These are phyloP conservation scores for Exophiala dermatitidis DNA, from an alignment of 2,329 filamentous ascomycete genomes.

Conservation along the genomic window DNA sequence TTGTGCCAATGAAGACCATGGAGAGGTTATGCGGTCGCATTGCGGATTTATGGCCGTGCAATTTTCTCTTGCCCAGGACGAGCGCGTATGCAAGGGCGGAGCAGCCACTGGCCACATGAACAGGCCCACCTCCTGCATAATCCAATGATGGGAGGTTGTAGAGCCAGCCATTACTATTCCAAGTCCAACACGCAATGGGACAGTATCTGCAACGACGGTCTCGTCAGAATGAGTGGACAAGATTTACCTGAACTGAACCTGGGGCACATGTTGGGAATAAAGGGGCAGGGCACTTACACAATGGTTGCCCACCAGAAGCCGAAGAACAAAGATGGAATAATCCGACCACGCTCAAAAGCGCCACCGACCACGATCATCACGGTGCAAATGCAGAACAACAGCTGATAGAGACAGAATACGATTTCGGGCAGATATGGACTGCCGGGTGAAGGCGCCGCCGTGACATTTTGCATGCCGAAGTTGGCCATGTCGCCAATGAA, in stretches of 20 bases:
- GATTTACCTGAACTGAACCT: too few species aligned
- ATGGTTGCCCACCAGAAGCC: slow-evolving; percentile 65
- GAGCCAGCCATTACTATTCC: slow-evolving; percentile 66
- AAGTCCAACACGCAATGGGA: slow-evolving; percentile 68
- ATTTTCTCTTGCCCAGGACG: slow-evolving; percentile 62
- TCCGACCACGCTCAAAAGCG: slow-evolving; percentile 55
- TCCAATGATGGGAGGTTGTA: slow-evolving; percentile 61
- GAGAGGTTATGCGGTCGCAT: slow-evolving; percentile 61
- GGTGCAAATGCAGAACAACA: slow-evolving; percentile 50
- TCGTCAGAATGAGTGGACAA: too few species aligned
- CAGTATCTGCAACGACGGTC: neutral
- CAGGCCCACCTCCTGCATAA: slow-evolving; percentile 67
- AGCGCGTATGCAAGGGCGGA: slow-evolving; percentile 65
- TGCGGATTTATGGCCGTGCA: slow-evolving; percentile 48
- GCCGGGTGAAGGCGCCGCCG: slow-evolving; percentile 51
- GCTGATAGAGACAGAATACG: slow-evolving; percentile 58
- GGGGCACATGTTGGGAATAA: too few species aligned
- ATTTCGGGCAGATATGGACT: slow-evolving; percentile 51
- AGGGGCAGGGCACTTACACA: slow-evolving; percentile 43
- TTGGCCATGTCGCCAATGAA: slow-evolving; percentile 58
- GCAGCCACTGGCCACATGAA: slow-evolving; percentile 65
- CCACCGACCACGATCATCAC: slow-evolving; percentile 59
- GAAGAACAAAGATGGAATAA: slow-evolving; percentile 58
- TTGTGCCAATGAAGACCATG: slow-evolving; percentile 62
- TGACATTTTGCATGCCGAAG: slow-evolving; percentile 54